Base-by-base conservation (phyloP, 2,329 filamentous ascomycete genomes). In the Arthrobotrys musiformis region DNA sequence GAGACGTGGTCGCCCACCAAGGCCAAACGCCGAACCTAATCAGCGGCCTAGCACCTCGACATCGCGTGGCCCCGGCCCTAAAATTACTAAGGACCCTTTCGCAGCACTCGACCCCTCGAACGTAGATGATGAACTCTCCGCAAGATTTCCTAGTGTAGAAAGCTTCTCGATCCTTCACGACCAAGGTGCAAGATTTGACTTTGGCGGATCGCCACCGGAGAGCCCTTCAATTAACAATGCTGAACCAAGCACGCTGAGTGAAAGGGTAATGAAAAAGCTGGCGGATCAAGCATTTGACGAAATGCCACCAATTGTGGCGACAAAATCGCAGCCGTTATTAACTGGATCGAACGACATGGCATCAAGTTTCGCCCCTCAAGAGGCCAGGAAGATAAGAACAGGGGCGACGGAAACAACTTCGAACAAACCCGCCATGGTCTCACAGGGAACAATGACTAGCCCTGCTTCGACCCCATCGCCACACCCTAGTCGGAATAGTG, bases 81-180 rank as follows among this genome's bases (percentile, higher is more conserved):
- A 54, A 66, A 88, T 90, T 0, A 87, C 87, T 26, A 90, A 88
- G 54, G 95, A 99, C 83, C 95, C 95, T 0, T 99, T 98, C 82
- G 93, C 93, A 17, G 93, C 93, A 0, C 87, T 99, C 26, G 95
- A 99, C 82, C 88, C 91, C 1, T 90, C 88, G 70, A 85, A 87
- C 35, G 86, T 86, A 15, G 78, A 79, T 1, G 95, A 98, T 80
- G 94, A 98, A 81, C 85, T 97, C 26, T 93, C 94, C 0, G 88
- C 89, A 28, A 89, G 92, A 63, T 99, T 97, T 80, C 95, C 95
- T 0, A 94, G 93, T 4, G 86, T 99, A 24, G 94, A 98, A 81
- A 93, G 98, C 80, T 99, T 99, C 82, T 91, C 94, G 2, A 86
- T 99, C 17, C 85, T 97, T 50, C 93, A 97, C 80, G 93, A 98